Conservation (phyloP, 2,329 filamentous ascomycete genomes). For the Gliomastix tumulicola region DNA sequence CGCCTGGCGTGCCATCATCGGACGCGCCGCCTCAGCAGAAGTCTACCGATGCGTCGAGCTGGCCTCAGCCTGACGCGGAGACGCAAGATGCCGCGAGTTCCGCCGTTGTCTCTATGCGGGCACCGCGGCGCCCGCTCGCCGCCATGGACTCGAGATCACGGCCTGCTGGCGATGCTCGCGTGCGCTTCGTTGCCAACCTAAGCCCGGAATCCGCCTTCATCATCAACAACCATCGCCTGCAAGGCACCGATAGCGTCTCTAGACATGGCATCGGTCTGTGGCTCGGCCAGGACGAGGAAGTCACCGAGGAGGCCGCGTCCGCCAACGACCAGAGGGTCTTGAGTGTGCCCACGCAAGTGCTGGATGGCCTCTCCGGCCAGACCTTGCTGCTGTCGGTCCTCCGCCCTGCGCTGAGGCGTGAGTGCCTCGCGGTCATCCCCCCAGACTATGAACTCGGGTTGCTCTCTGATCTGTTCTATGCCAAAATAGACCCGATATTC, state of each 20-base stretch:
- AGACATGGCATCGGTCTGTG: slow-evolving; percentile 10
- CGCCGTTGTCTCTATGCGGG: neutral
- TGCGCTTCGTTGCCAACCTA: slow-evolving; percentile 12
- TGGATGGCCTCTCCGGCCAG: slow-evolving; percentile 5
- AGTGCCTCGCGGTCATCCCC: slow-evolving; percentile 8
- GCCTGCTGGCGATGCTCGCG: slow-evolving; percentile 3
- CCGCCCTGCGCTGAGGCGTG: slow-evolving; percentile 8
- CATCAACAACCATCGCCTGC: slow-evolving; percentile 5
- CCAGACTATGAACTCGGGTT: slow-evolving; percentile 7
- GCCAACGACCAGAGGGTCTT: slow-evolving; percentile 1
- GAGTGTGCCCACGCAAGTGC: slow-evolving; percentile 6
- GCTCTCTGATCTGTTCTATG: slow-evolving; percentile 8
- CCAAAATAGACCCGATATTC: slow-evolving; percentile 12
- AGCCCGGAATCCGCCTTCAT: slow-evolving; percentile 14
- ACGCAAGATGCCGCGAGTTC: neutral
- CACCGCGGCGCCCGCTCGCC: neutral
- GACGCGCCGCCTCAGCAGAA: neutral
- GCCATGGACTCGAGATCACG: neutral
- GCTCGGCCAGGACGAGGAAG: slow-evolving; percentile 7
- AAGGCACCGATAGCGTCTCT: slow-evolving; percentile 4
- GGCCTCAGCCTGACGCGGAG: neutral
- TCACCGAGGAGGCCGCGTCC: slow-evolving; percentile 1
- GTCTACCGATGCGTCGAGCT: slow-evolving; percentile 1
- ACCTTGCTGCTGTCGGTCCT: slow-evolving; percentile 6
- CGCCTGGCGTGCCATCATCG: neutral